Evolutionary conservation across 2,329 filamentous ascomycete species (phyloP).

Genomic region (Fusarium udum): DNA sequence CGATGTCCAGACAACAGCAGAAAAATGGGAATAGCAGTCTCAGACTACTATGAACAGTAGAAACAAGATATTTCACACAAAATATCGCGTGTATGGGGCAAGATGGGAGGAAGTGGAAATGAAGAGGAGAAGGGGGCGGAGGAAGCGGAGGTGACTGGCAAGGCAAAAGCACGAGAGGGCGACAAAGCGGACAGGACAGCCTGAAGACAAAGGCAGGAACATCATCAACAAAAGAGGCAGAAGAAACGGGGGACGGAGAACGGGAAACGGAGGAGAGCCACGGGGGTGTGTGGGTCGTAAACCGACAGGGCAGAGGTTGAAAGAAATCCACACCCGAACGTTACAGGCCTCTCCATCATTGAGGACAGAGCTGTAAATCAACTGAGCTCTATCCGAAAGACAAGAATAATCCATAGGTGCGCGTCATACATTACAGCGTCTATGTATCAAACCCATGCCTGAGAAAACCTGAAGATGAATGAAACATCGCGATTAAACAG

Average conservation of each 20-base stretch:
- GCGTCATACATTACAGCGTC: background rate
- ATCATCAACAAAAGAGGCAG: conserved; percentile 19
- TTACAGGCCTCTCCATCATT: background rate
- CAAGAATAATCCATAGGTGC: background rate
- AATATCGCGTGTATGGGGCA: conserved; percentile 9
- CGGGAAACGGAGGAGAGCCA: conserved; percentile 37
- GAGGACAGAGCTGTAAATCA: background rate
- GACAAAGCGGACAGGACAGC: conserved; percentile 25
- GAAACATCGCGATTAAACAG: background rate
- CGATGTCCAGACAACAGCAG: conserved; percentile 9
- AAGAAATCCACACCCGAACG: background rate
- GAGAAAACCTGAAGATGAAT: background rate
- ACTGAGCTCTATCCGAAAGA: background rate
- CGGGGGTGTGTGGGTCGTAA: conserved; percentile 32
- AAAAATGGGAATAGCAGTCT: background rate
- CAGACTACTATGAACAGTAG: background rate
- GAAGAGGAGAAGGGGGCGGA: conserved; percentile 19
- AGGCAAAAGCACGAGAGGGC: conserved; percentile 28
- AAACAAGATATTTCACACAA: background rate
- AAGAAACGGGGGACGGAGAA: conserved; percentile 29
- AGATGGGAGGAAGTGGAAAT: conserved; percentile 14
- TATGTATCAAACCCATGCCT: background rate
- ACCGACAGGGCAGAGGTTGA: conserved; percentile 26
- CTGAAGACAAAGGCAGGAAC: conserved; percentile 35
- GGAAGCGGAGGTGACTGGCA: conserved; percentile 20